Conservation (phyloP, 345 rosid species). For the Physaria fendleri region DNA sequence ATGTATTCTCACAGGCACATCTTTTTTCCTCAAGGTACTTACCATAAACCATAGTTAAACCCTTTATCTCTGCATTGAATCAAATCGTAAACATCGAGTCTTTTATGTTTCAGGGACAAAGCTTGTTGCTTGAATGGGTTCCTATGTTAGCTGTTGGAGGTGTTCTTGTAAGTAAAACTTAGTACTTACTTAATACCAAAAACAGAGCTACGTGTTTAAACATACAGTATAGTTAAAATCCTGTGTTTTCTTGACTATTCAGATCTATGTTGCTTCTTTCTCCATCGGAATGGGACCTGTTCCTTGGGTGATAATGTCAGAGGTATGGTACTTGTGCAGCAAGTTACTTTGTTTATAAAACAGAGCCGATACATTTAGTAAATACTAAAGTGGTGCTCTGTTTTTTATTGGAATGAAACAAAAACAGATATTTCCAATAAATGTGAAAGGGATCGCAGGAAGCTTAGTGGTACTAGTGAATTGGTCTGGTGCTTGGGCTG, state of each 20-base stretch:
- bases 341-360: not conserved
- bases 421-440: conserved; percentile 78
- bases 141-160: conserved; percentile 67
- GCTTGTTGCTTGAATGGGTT: conserved; percentile 52
- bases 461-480: conserved; percentile 89
- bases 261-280: conserved; percentile 62
- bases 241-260: not conserved
- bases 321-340: conserved; percentile 40
- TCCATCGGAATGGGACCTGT: conserved; percentile 92
- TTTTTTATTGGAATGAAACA: not conserved
- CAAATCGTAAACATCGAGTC: not conserved
- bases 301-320: conserved; percentile 97
- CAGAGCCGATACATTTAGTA: not conserved
- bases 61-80: not conserved
- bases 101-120: conserved; percentile 40
- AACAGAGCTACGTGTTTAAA: not conserved
- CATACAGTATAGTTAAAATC: not conserved
- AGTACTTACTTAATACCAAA: not conserved
- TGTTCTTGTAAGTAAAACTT: conserved; percentile 49
- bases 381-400: not conserved
- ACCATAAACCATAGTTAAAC: conserved; percentile 1
- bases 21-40: conserved; percentile 67
- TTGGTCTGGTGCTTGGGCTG: conserved; percentile 92
- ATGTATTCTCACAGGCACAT: conserved; percentile 61
- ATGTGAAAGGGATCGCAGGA: conserved; percentile 82